Evolutionary conservation across 2,329 filamentous ascomycete species (phyloP).

Genomic region (Teratosphaeria destructans): DNA sequence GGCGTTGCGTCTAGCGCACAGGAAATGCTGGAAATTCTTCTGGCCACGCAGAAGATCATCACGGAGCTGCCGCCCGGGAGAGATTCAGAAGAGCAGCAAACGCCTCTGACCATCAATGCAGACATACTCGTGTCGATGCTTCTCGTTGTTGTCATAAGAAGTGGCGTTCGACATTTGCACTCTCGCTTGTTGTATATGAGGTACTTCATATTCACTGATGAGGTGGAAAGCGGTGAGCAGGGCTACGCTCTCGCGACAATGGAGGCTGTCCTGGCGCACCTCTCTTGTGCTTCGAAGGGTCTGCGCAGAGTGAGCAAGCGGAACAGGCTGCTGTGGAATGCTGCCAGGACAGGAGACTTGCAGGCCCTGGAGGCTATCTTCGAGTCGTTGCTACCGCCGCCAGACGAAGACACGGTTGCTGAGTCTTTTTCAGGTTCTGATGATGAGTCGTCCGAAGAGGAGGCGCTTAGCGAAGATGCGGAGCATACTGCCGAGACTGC

Average conservation of each 20-base stretch:
- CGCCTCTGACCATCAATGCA: conserved; percentile 61
- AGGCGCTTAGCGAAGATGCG: neutral
- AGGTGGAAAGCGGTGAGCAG: conserved; percentile 91
- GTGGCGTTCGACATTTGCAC: conserved; percentile 77
- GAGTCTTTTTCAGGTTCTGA: conserved; percentile 9
- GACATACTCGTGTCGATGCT: conserved; percentile 88
- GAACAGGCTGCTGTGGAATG: conserved; percentile 82
- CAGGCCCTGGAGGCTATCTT: conserved; percentile 67
- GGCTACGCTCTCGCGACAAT: conserved; percentile 94
- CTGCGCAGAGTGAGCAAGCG: conserved; percentile 74
- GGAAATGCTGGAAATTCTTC: conserved; percentile 74
- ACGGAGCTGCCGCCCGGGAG: conserved; percentile 37
- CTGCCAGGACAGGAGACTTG: conserved; percentile 66
- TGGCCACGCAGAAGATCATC: conserved; percentile 73
- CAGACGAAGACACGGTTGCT: conserved; percentile 8
- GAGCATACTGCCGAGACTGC: neutral
- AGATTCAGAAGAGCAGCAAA: conserved; percentile 37
- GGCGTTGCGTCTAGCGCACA: conserved; percentile 66
- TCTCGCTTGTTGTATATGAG: conserved; percentile 89
- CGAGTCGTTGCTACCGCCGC: conserved; percentile 44
- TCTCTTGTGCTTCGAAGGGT: conserved; percentile 69
- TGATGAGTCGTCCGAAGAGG: conserved; percentile 14
- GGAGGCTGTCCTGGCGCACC: conserved; percentile 83
- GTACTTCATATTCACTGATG: conserved; percentile 94
- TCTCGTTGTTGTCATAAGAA: conserved; percentile 83